These are phyloP conservation scores for Pseudogymnoascus sp. DNA, from an alignment of 2,329 filamentous ascomycete genomes.

Conservation along the genomic window DNA sequence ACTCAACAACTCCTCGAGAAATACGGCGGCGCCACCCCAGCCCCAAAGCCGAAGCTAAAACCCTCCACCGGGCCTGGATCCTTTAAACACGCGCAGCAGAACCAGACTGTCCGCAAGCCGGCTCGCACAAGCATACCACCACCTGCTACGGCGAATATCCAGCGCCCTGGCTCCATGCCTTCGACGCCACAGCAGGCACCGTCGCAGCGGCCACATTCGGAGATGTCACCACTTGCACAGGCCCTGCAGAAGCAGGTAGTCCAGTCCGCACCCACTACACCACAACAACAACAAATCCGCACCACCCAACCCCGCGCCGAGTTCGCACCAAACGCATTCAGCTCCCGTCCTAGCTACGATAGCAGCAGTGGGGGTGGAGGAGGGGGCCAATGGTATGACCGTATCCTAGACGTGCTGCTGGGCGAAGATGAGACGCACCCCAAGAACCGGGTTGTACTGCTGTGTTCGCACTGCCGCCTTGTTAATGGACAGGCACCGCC, in stretches of 20 bases:
- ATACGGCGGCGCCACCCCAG: slow-evolving; percentile 57
- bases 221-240: not conserved
- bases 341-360: slow-evolving; percentile 28
- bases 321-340: slow-evolving; percentile 68
- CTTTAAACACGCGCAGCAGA: not conserved
- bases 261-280: slow-evolving; percentile 21
- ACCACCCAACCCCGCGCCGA: slow-evolving; percentile 34
- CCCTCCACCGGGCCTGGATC: not conserved
- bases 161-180: slow-evolving; percentile 30
- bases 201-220: not conserved
- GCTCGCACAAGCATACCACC: slow-evolving; percentile 44
- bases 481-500: slow-evolving; percentile 96
- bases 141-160: slow-evolving; percentile 57
- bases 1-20: slow-evolving; percentile 90
- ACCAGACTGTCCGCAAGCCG: slow-evolving; percentile 16
- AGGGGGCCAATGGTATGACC: slow-evolving; percentile 78
- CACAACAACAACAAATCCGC: slow-evolving; percentile 21
- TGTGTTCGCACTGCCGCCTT: slow-evolving; percentile 73
- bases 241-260: slow-evolving; percentile 22
- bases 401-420: slow-evolving; percentile 81
- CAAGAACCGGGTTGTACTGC: slow-evolving; percentile 82
- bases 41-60: slow-evolving; percentile 19
- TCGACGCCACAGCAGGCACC: slow-evolving; percentile 14
- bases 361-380: slow-evolving; percentile 18
- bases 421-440: slow-evolving; percentile 91